Conservation (phyloP, 1,284 basidiomycete species). For the Fomitopsis schrenkii region DNA sequence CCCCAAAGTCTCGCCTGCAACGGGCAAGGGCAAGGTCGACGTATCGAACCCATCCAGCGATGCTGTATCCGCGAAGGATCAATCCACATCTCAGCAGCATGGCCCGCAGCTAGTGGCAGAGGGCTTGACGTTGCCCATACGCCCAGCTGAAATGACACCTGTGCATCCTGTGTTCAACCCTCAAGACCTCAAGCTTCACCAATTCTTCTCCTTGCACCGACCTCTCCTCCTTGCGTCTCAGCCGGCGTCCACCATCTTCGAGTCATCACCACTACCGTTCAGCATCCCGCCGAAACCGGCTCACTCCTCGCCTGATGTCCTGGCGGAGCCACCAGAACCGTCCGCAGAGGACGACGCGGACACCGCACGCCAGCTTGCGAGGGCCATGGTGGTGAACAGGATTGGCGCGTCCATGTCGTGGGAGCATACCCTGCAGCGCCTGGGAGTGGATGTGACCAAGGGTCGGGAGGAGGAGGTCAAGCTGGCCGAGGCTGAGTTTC, state of each 20-base stretch:
- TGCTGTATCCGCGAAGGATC: constrained; percentile 19
- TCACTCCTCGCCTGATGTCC: constrained; percentile 20
- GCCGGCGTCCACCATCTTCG: constrained; percentile 52
- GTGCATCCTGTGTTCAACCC: constrained; percentile 53
- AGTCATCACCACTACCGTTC: constrained; percentile 32
- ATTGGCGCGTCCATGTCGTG: constrained; percentile 58
- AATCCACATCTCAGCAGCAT: constrained; percentile 14
- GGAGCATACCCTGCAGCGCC: constrained; percentile 55
- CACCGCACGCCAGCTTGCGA: constrained; percentile 66
- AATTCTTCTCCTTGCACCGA: constrained; percentile 75
- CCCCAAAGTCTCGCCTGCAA: constrained; percentile 21
- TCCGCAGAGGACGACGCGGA: constrained; percentile 70
- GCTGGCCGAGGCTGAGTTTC: constrained; percentile 53
- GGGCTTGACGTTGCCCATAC: constrained; percentile 4
- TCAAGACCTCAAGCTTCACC: constrained; percentile 70
- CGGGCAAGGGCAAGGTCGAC: constrained; percentile 25
- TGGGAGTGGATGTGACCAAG: constrained; percentile 52
- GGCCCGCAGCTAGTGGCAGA: constrained; percentile 10
- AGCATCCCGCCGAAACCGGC: constrained; percentile 6
- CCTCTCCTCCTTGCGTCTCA: constrained; percentile 65
- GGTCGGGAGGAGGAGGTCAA: constrained; percentile 42
- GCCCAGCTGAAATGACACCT: constrained; percentile 17
- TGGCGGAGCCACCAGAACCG: constrained; percentile 49
- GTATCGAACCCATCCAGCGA: constrained; percentile 17
- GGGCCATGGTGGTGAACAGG: constrained; percentile 61